phyloP scores from a whole-genome alignment of 2,329 filamentous ascomycete genomes.

The Sporothrix mexicana region DNA sequence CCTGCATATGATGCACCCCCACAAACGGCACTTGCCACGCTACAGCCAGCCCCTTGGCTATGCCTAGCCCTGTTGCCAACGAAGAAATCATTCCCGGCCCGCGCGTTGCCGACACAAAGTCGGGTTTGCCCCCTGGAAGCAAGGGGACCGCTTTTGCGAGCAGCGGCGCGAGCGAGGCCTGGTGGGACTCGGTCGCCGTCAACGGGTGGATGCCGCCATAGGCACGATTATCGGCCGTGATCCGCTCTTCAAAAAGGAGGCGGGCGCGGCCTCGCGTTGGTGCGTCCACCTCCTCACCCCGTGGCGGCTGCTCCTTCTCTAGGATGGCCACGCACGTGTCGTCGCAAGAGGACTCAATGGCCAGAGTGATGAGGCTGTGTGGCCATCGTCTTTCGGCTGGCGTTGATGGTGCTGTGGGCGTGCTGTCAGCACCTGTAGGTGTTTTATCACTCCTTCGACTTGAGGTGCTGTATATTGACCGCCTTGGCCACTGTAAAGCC shows the following conservation, averaged over 20 bases:
- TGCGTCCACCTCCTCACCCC: conserved; percentile 23
- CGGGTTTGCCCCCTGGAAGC: conserved; percentile 53
- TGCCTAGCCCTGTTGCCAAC: conserved; percentile 77
- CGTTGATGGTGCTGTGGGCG: too few species aligned
- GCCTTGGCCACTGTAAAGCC: neutral
- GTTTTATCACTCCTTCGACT: too few species aligned
- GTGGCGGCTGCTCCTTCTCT: conserved; percentile 54
- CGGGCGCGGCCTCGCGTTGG: conserved; percentile 32
- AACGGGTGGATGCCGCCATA: conserved; percentile 83
- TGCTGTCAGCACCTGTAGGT: too few species aligned
- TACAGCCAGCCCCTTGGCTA: conserved; percentile 83
- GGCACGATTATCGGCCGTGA: conserved; percentile 77
- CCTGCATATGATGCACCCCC: conserved; percentile 96
- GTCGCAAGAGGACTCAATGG: conserved; percentile 87
- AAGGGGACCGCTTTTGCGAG: conserved; percentile 66
- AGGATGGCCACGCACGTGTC: conserved; percentile 90
- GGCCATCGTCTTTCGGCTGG: conserved; percentile 29
- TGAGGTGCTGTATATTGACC: neutral
- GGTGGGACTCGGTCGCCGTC: conserved; percentile 76
- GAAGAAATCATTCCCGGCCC: conserved; percentile 88
- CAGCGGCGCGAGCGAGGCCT: conserved; percentile 70
- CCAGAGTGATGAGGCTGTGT: conserved; percentile 56
- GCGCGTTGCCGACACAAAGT: conserved; percentile 87
- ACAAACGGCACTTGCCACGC: conserved; percentile 84
- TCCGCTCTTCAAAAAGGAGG: conserved; percentile 78